Percentiles rank a stretch among this genome's conserved stretches.
Conservation (phyloP, 2,329 filamentous ascomycete genomes). For the Lecanicillium sp. region DNA sequence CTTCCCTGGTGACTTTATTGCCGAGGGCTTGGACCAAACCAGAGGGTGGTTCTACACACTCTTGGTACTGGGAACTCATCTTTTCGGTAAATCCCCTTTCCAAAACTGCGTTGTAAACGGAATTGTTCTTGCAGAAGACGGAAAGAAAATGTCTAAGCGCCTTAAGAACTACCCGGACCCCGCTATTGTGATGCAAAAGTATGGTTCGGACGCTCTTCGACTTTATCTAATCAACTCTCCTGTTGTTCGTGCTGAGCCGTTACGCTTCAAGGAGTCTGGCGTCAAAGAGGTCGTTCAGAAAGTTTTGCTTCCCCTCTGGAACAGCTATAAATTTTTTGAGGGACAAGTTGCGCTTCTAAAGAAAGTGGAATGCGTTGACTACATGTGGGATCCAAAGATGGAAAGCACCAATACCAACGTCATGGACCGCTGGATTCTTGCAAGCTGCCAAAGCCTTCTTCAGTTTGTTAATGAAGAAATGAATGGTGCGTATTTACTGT, state of each 20-base stretch:
- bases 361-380: slow-evolving; percentile 73
- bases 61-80: slow-evolving; percentile 76
- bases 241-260: slow-evolving; percentile 81
- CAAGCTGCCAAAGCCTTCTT: slow-evolving; percentile 82
- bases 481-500: slow-evolving; percentile 64
- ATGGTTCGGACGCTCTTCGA: slow-evolving; percentile 85
- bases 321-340: slow-evolving; percentile 94
- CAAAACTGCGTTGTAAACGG: slow-evolving; percentile 96
- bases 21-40: slow-evolving; percentile 87
- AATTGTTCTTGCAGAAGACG: slow-evolving; percentile 86
- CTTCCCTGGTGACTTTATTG: slow-evolving; percentile 91
- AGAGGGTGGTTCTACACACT: slow-evolving; percentile 96
- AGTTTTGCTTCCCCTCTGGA: slow-evolving; percentile 87
- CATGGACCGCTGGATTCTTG: slow-evolving; percentile 94
- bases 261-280: slow-evolving; percentile 84
- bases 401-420: slow-evolving; percentile 77
- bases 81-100: slow-evolving; percentile 80
- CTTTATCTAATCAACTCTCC: slow-evolving; percentile 97
- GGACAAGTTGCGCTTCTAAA: slow-evolving; percentile 79
- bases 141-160: slow-evolving; percentile 98
- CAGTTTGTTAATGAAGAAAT: slow-evolving; percentile 92
- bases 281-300: slow-evolving; percentile 94
- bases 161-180: slow-evolving; percentile 96
- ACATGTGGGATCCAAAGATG: slow-evolving; percentile 66
- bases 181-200: slow-evolving; percentile 70